Evolutionary conservation across 2,329 filamentous ascomycete species (phyloP), one percentile per base, ranked within the genome.

Genomic region (Davidsoniella neocaledoniae): DNA sequence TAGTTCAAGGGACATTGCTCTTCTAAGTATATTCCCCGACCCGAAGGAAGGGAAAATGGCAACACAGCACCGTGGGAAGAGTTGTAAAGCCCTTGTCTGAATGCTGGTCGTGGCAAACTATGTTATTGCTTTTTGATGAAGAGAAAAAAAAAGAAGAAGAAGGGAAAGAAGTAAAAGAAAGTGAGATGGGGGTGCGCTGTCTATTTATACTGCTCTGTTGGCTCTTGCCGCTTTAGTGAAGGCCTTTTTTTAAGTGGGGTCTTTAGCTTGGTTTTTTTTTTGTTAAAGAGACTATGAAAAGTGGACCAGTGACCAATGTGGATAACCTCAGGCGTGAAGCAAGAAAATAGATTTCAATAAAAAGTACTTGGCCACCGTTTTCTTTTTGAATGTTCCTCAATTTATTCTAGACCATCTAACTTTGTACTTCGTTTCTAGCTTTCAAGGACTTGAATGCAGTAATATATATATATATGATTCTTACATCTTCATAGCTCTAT

Each of bases 101-200:
- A 53, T 53, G 51, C 48, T 50, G 51, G 51, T 53, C 51, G 51
- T 53, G 51, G 51, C 51, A 53, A 46, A 53, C 51, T 53, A 41
- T 53, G 51, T 43, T 53, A 53, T 53, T 45, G 51, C 51, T 53
- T 53, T 53, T 53, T 53, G 51, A 53, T 53, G n/a, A n/a, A 50
- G 39, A 48, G 46, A 47, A 42, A 38, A 53, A 53, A 45, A 39
- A 50, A 50, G 29, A 50, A 53, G 43, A 47, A 44, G 36, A 41
- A 48, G 8, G 26, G 26, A 33, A 33, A 33, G 26, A 33, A 21
- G 26, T 10, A 33, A 50, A 50, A 41, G 39, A 23, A 47, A 53
- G n/a, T 16, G 1, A n/a, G 10, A 19, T 23, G 26, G 21, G 26
- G 39, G 21, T 5, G 25, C 6, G 23, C 14, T 12, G 33, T 14